Base-by-base conservation (phyloP, 2,329 filamentous ascomycete genomes). In the Penicillium sp. region DNA sequence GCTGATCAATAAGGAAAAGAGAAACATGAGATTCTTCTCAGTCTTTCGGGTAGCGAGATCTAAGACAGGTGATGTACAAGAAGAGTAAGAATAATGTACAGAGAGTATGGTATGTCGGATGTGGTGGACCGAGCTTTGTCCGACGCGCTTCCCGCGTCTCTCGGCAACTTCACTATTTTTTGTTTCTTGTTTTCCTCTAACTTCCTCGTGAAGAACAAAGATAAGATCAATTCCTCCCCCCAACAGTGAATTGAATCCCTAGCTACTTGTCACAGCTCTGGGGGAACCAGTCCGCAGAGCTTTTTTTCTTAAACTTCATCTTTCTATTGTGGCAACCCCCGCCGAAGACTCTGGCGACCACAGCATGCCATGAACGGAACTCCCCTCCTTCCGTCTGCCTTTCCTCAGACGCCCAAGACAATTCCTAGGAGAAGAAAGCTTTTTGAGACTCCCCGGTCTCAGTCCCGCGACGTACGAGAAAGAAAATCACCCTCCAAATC, bases 361-460 rank as follows among this genome's bases (percentile, higher is more conserved):
- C 73, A 77, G 74, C 72, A 88, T 88, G 85, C 85, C 77, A 93
- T 93, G 90, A 90, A 85, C 84, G 83, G 81, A 75, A 94, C 89
- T 79, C 90, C 88, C 77, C 88, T 87, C 79, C 81, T 91, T 79
- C 85, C 88, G 79, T 91, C 89, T 82, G 89, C 88, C 70, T 94
- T 87, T 72, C 90, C 90, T 72, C 81, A 85, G 69, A 92, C 89
- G 65, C 90, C 89, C 68, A 81, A 80, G 66, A 79, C 78, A 64
- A 69, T 73, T 60, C 75, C 71, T 48, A 69, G 69, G 58, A 69
- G 63, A 45, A 73, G 69, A 57, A 64, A 64, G 23, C 57, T 65
- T n/a, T 66, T 68, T 62, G 63, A 66, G 12, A 67, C 64, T 57
- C 69, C 64, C 15, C 66, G 61, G 29, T 56, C 64, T 23, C 65